Percentiles rank a stretch among this genome's conserved stretches.
Evolutionary conservation across 371 early-diverging fungal species (phyloP).

Genomic region (Nematocida displodere): DNA sequence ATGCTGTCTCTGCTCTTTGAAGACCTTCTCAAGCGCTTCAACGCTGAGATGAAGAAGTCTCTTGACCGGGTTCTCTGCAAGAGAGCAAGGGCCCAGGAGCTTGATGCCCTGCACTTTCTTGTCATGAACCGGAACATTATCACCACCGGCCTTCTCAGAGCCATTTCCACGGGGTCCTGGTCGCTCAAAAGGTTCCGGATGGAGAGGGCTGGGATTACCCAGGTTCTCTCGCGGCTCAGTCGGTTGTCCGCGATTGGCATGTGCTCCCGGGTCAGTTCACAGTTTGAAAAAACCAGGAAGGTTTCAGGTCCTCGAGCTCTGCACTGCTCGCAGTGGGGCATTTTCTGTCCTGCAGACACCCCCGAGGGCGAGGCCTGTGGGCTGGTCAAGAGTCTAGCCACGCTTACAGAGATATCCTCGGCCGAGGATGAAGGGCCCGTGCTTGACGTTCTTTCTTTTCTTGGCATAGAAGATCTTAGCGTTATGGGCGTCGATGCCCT

Average conservation of each 20-base stretch:
- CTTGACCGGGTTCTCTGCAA: constrained; percentile 86
- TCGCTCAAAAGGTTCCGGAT: constrained; percentile 97
- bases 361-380: constrained; percentile 99
- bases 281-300: constrained; percentile 99
- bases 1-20: constrained; percentile 91
- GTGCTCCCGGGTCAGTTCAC: constrained; percentile 94
- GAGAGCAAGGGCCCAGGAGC: constrained; percentile 79
- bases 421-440: constrained; percentile 70
- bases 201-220: constrained; percentile 98
- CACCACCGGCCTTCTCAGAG: constrained; percentile 83
- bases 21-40: constrained; percentile 95
- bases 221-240: constrained; percentile 85
- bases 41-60: constrained; percentile 70
- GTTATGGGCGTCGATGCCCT: constrained; percentile 64
- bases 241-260: constrained; percentile 95
- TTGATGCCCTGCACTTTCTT: constrained; percentile 81
- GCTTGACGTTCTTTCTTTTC: constrained; percentile 74
- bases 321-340: constrained; percentile 96
- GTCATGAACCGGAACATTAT: constrained; percentile 78
- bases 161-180: constrained; percentile 99
- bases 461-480: constrained; percentile 69
- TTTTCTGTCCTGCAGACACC: constrained; percentile 96
- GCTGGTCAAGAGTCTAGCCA: constrained; percentile 92
- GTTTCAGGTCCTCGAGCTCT: constrained; percentile 93
- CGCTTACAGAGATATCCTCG: constrained; percentile 96